A percentile compares a stretch with the other conserved stretches of the same genome.
These are phyloP conservation scores for Zygoascus sp. DNA, from an alignment of 1,139 yeast species.

Conservation along the genomic window DNA sequence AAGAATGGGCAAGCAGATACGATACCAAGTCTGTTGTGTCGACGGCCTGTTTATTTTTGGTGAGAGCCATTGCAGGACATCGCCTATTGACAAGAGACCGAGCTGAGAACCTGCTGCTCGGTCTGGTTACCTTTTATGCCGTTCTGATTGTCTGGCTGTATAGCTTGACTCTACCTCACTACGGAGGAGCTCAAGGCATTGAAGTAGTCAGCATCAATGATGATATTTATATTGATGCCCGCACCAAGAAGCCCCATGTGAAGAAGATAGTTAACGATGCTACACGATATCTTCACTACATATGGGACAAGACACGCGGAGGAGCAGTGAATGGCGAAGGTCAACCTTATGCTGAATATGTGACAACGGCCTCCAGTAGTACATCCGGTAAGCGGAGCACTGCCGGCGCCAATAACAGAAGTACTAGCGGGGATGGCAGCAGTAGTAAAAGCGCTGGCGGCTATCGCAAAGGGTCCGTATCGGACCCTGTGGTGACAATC, in stretches of 20 bases:
- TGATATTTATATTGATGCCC: conserved; percentile 5
- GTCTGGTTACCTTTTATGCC: conserved; percentile 29
- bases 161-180: conserved; percentile 7
- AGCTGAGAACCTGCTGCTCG: conserved; percentile 24
- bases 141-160: conserved; percentile 30
- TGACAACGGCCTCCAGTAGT: too few species aligned
- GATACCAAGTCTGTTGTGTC: conserved; percentile 29
- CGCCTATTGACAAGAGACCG: conserved; percentile 20
- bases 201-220: conserved; percentile 7
- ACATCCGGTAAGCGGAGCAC: too few species aligned
- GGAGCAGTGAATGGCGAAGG: background rate
- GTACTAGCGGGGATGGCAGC: too few species aligned
- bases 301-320: conserved; percentile 16
- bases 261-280: conserved; percentile 20
- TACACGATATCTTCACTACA: conserved; percentile 20
- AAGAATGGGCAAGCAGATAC: conserved; percentile 27
- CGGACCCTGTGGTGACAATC: background rate
- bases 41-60: conserved; percentile 26
- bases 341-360: background rate
- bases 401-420: too few species aligned
- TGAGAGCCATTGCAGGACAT: conserved; percentile 27
- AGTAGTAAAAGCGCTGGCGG: conserved; percentile 3
- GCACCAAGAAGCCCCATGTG: conserved; percentile 3
- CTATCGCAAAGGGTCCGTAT: background rate
- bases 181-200: conserved; percentile 2